A percentile compares a stretch with the other conserved stretches of the same genome.
phyloP scores from a whole-genome alignment of 352 stramenopile genomes.

The Pythium pyrilobum region DNA sequence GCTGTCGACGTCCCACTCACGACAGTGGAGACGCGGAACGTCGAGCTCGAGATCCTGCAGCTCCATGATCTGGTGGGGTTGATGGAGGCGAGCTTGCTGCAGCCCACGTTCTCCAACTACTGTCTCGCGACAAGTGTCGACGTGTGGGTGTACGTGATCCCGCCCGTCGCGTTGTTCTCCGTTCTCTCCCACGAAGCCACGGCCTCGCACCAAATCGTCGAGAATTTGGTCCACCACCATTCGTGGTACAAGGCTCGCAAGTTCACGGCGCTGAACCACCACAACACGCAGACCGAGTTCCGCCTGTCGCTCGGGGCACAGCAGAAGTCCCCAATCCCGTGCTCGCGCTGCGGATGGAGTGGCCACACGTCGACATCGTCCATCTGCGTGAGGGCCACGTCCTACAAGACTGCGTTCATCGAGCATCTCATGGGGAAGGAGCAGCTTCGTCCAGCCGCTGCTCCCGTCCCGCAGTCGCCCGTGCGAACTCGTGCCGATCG shows the following conservation, averaged over 20 bases:
- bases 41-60: slow-evolving; percentile 58
- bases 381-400: slow-evolving; percentile 28
- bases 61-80: slow-evolving; percentile 37
- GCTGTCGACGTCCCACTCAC: not conserved
- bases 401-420: slow-evolving; percentile 14
- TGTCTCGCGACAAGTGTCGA: slow-evolving; percentile 33
- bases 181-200: slow-evolving; percentile 33
- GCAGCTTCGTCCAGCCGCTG: not conserved
- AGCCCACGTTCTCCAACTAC: slow-evolving; percentile 36
- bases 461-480: not conserved
- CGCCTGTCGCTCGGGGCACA: slow-evolving; percentile 36
- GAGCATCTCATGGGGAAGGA: slow-evolving; percentile 13
- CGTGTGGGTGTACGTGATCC: slow-evolving; percentile 24
- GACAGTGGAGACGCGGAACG: slow-evolving; percentile 25
- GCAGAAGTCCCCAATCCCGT: slow-evolving; percentile 41
- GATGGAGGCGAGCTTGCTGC: slow-evolving; percentile 31
- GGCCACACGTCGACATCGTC: slow-evolving; percentile 47
- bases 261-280: slow-evolving; percentile 54
- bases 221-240: slow-evolving; percentile 36
- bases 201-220: slow-evolving; percentile 28
- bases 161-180: slow-evolving; percentile 29
- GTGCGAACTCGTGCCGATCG: not conserved
- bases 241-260: slow-evolving; percentile 49
- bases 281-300: slow-evolving; percentile 39
- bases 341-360: slow-evolving; percentile 48